phyloP scores from a whole-genome alignment of 2,329 filamentous ascomycete genomes.

The Epichloe baconii region DNA sequence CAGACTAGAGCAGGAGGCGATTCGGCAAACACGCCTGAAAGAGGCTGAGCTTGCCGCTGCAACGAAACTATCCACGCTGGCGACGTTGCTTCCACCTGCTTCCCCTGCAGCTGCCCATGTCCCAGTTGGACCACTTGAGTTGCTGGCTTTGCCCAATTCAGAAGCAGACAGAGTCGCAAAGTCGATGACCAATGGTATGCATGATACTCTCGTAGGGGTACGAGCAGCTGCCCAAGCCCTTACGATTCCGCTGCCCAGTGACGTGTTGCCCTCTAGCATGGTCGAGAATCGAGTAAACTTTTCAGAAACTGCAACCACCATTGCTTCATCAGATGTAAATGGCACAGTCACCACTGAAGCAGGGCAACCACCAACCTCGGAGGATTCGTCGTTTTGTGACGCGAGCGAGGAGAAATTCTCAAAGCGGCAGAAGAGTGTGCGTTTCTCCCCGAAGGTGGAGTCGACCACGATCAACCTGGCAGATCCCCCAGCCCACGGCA shows the following conservation, averaged over 20 bases:
- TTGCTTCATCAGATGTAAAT: neutral
- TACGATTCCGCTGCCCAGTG: neutral
- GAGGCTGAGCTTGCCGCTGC: slow-evolving; percentile 26
- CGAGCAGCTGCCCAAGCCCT: neutral
- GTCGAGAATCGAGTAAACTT: neutral
- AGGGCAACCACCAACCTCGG: neutral
- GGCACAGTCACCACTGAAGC: neutral
- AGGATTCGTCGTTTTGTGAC: slow-evolving; percentile 8
- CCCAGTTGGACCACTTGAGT: slow-evolving; percentile 30
- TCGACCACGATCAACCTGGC: slow-evolving; percentile 44
- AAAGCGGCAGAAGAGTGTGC: slow-evolving; percentile 49
- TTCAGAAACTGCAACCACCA: neutral
- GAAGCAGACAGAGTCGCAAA: neutral
- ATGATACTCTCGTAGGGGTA: neutral
- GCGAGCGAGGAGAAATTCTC: slow-evolving; percentile 10
- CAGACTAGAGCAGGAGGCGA: slow-evolving; percentile 71
- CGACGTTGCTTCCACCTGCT: neutral
- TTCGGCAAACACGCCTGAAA: slow-evolving; percentile 50
- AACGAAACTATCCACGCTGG: slow-evolving; percentile 8
- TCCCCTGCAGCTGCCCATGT: slow-evolving; percentile 9
- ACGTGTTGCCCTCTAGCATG: neutral
- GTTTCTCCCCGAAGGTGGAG: slow-evolving; percentile 55
- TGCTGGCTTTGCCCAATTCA: slow-evolving; percentile 21
- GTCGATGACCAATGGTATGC: neutral
- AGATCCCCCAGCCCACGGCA: slow-evolving; percentile 34